Evolutionary conservation across 345 rosid species (phyloP), one percentile per base, ranked within the genome.

Genomic region (Brassica juncea): DNA sequence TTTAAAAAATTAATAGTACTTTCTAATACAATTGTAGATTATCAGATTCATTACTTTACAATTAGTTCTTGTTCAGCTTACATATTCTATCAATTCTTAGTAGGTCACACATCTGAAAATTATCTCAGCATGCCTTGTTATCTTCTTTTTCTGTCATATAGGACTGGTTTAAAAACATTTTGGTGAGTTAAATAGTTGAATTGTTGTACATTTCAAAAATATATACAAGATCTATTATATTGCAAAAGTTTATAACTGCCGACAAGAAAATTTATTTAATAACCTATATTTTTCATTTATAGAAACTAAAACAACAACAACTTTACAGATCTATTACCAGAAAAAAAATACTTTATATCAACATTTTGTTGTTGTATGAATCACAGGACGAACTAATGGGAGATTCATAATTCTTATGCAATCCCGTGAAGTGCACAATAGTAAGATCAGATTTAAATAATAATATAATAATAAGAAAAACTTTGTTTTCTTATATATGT

Each of bases 341-440:
- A 44, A 44, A 15, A 15, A 55, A 64, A 16, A 65, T 64, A 71
- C 8, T 77, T 64, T 35, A 8, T 54, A 54, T 64, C 31, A 21
- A 58, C 14, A 15, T 10, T 71, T 12, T 60, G 65, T 49, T 49
- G 65, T 11, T 60, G 65, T 60, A 16, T 80, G 60, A 49, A 62
- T 80, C 71, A 68, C 60, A 66, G 6, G 71, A 54, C 19, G 35
- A 63, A 70, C 69, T 75, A 80, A 65, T 57, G 67, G 77, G 69
- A 55, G 80, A 60, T 75, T 70, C 47, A 57, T 31, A 75, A 57
- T 64, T 75, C 69, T 70, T 80, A 80, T 75, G 83, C 80, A 75
- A 42, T 42, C 83, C 80, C 83, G 83, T 80, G 83, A 75, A 70
- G 76, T 30, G 68, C 65, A 70, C 62, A 67, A 59, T 25, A 67